Percentiles rank a stretch among this genome's conserved stretches.
Evolutionary conservation across 176 grass and related monocot species (phyloP).

Genomic region (Eleusine indica): DNA sequence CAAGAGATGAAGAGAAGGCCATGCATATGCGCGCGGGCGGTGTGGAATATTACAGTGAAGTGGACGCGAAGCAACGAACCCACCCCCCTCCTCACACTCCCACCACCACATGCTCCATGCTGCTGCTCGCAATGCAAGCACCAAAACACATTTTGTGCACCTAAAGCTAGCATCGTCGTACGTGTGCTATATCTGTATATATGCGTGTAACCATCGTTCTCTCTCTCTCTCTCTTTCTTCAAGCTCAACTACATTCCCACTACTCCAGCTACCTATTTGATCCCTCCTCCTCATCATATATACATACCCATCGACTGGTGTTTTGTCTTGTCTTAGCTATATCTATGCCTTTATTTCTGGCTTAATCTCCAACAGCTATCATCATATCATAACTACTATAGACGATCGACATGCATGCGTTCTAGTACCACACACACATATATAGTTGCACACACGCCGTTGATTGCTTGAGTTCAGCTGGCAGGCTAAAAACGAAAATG

Average conservation of each 20-base stretch:
- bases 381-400: too few relatives aligned
- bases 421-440: too few relatives aligned
- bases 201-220: too few relatives aligned
- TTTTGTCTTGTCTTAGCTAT: slow-evolving; percentile 7
- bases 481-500: not conserved
- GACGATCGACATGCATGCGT: too few relatives aligned
- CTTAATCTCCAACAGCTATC: too few relatives aligned
- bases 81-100: slow-evolving; percentile 32
- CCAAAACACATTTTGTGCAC: not conserved
- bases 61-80: slow-evolving; percentile 91
- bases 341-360: too few relatives aligned
- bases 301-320: not conserved
- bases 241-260: slow-evolving; percentile 64
- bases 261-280: not conserved
- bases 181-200: not conserved
- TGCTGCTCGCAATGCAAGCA: not conserved
- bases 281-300: too few relatives aligned
- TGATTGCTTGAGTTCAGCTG: not conserved
- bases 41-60: slow-evolving; percentile 86
- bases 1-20: too few relatives aligned
- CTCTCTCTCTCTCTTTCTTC: not conserved
- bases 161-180: slow-evolving; percentile 37
- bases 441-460: too few relatives aligned
- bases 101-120: not conserved
- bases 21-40: not conserved